Evolutionary conservation across 257 asterid genomes (phyloP).

Genomic region (Plantago major): DNA sequence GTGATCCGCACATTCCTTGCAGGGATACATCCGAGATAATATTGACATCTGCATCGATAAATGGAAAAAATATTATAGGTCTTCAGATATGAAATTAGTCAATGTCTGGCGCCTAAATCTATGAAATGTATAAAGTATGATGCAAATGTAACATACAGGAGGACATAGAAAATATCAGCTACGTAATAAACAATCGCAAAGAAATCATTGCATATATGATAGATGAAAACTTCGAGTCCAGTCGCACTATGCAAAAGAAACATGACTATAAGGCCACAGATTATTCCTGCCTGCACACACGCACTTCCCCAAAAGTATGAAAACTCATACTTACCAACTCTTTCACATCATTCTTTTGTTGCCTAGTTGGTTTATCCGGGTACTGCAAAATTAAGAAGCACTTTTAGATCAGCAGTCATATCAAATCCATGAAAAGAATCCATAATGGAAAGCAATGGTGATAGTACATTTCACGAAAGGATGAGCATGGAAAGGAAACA

Average conservation of each 20-base stretch:
- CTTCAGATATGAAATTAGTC: not conserved
- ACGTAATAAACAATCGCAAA: too few relatives aligned
- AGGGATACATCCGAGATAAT: slow-evolving; percentile 85
- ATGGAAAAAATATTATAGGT: slow-evolving; percentile 16
- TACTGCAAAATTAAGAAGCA: slow-evolving; percentile 46
- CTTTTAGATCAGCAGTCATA: slow-evolving; percentile 7
- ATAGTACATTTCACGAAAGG: too few relatives aligned
- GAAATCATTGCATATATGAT: too few relatives aligned
- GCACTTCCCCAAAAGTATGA: slow-evolving; percentile 6
- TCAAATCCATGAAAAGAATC: too few relatives aligned
- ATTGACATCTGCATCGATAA: slow-evolving; percentile 68
- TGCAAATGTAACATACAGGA: not conserved
- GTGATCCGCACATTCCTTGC: slow-evolving; percentile 96
- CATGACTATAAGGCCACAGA: too few relatives aligned
- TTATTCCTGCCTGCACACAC: not conserved
- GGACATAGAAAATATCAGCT: too few relatives aligned
- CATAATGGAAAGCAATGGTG: too few relatives aligned
- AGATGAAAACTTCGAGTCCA: too few relatives aligned
- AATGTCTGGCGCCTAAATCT: not conserved
- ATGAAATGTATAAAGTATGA: not conserved
- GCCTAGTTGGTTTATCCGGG: slow-evolving; percentile 96
- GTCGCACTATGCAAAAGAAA: too few relatives aligned
- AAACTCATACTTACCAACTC: slow-evolving; percentile 64
- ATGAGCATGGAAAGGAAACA: too few relatives aligned
- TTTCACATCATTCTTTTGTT: slow-evolving; percentile 89